Base-by-base conservation (phyloP, 441 rosid species). In the Viola pubescens region DNA sequence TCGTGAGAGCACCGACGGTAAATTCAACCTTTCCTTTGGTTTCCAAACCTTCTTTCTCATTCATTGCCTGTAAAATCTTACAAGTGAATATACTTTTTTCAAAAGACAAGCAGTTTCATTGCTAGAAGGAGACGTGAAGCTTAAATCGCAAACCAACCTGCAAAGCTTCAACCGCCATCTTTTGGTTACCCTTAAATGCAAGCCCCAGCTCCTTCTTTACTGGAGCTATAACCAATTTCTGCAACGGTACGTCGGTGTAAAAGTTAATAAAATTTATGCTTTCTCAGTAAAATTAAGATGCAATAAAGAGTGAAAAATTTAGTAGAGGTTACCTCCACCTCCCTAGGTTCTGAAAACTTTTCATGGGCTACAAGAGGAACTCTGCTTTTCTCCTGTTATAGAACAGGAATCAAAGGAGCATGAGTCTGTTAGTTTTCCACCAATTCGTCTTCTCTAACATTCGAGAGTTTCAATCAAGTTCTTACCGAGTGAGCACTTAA, bases 141-240 rank as follows among this genome's bases (percentile, higher is more conserved):
- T 16, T 16, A 44, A 34, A 11, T 42, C 42, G 16, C 34, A 26
- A 3, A 47, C 34, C 68, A 74, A 86, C 89, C 94, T 86, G 89
- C 73, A 86, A 61, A 14, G 89, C 89, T 82, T 86, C 89, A 62
- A 76, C 79, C 50, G 83, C 86, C 53, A 58, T 80, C 73, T 77
- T 86, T 58, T 86, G 94, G 60, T 58, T 67, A 43, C 78, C 86
- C 79, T 82, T 83, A 48, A 86, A 86, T 39, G 80, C 82, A 69
- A 81, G 85, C 55, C 94, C 94, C 10, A 86, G 80, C 65, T 83
- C 89, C 68, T 77, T 86, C 64, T 86, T 86, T 47, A 77, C 81
- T 7, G 89, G 86, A 50, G 77, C 58, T 40, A 86, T 79, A 47
- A 80, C 78, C 72, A 86, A 41, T 79, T 82, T 80, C 94, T 86